phyloP scores from a whole-genome alignment of 2,329 filamentous ascomycete genomes.

The Simplicillium sp. region DNA sequence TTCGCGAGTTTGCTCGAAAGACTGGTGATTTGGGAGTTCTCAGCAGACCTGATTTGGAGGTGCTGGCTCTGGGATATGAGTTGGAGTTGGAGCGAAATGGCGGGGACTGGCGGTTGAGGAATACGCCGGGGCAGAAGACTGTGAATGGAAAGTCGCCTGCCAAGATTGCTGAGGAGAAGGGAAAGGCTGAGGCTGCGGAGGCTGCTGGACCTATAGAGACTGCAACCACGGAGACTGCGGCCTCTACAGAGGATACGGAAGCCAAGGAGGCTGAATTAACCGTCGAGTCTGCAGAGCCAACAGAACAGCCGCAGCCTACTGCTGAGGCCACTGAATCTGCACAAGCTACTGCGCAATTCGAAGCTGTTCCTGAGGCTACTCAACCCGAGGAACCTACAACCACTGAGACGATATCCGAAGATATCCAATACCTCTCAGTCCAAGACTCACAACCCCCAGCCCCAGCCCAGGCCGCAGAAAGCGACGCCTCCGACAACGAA shows the following conservation, averaged over 20 bases:
- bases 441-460: too few species aligned
- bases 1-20: constrained; percentile 76
- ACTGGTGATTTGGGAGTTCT: constrained; percentile 86
- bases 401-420: too few species aligned
- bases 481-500: constrained; percentile 40
- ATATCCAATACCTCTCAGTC: too few species aligned
- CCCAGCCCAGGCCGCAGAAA: constrained; percentile 17
- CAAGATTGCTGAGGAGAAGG: constrained; percentile 21
- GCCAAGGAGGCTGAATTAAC: not conserved
- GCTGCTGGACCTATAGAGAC: constrained; percentile 4
- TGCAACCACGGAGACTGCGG: constrained; percentile 6
- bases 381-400: too few species aligned
- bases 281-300: too few species aligned
- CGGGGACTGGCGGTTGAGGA: constrained; percentile 80
- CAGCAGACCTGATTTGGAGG: constrained; percentile 79
- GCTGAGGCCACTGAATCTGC: too few species aligned
- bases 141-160: constrained; percentile 60
- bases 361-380: constrained; percentile 7
- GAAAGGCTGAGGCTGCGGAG: constrained; percentile 2
- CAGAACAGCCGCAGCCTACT: too few species aligned
- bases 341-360: constrained; percentile 1
- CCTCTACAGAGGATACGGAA: not conserved
- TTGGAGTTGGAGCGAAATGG: constrained; percentile 84
- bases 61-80: constrained; percentile 87
- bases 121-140: constrained; percentile 67